Base-by-base conservation (phyloP, 306 rosid species). In the Malus sylvestris region DNA sequence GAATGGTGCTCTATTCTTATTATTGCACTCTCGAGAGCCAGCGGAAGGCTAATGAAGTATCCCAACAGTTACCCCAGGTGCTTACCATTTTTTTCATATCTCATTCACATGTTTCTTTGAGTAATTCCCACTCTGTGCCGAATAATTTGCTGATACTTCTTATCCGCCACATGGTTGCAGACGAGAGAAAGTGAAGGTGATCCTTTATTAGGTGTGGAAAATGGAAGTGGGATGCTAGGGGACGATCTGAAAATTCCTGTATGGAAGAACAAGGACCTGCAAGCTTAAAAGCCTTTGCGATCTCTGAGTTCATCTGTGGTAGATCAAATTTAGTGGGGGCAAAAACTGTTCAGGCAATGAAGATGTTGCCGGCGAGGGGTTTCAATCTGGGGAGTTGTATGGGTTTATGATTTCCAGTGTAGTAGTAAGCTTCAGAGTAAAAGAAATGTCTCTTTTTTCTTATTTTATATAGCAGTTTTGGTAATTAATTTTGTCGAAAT, bases 1-100 rank as follows among this genome's bases (percentile, higher is more conserved):
- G 98, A 70, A 95, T 95, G 98, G 87, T 95, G 76, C 83, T 92
- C 11, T 95, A 95, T 84, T 95, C 98, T 67, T 92, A 89, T 81
- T 84, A 53, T 75, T 95, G 91, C 84, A 71, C 83, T 57, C 85
- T 65, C 11, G 97, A 95, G 82, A 90, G 76, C 87, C 97, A 88
- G 85, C 89, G 86, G 84, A 92, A 89, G 73, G 67, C 92, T 38
- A 73, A 76, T 78, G 98, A 94, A 85, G 80, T 81, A 53, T 73
- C 93, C 65, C 82, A 81, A 67, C 91, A 85, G 72, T 59, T 86
- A 70, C 86, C 92, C 79, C 90, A 65, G 84, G 84, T 81, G 46
- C 3, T 19, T 66, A 15, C 22, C 23, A 20, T 5, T 49, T 51
- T 51, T 20, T 27, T 35, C 42, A 2, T 40, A 10, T 19, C 63